A percentile compares a stretch with the other conserved stretches of the same genome.
phyloP scores from a whole-genome alignment of 1,139 yeast species.

The Yamadazyma atlantica region DNA sequence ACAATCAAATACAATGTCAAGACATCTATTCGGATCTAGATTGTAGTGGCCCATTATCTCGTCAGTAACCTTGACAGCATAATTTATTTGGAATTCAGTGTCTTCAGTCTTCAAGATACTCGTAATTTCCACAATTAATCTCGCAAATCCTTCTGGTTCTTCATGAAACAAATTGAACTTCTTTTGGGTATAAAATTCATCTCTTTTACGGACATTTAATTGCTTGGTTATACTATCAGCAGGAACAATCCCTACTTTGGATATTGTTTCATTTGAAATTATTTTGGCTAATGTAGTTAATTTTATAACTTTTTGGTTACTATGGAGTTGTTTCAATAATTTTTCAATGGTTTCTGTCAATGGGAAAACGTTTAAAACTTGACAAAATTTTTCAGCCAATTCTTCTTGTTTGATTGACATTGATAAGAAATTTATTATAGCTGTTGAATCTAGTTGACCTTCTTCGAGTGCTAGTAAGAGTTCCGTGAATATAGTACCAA shows the following conservation, averaged over 20 bases:
- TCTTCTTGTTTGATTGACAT: constrained; percentile 32
- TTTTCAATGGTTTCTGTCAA: constrained; percentile 25
- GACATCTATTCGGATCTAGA: constrained; percentile 71
- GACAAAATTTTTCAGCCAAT: constrained; percentile 41
- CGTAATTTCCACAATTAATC: constrained; percentile 55
- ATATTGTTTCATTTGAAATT: constrained; percentile 36
- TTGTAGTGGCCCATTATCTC: constrained; percentile 73
- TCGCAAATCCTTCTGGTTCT: constrained; percentile 79
- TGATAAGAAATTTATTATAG: constrained; percentile 27
- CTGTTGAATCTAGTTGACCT: constrained; percentile 21
- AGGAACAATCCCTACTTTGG: constrained; percentile 40
- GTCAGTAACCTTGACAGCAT: constrained; percentile 52
- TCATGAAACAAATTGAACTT: constrained; percentile 77
- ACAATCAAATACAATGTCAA: constrained; percentile 61
- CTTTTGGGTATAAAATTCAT: constrained; percentile 65
- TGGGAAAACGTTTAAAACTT: constrained; percentile 47
- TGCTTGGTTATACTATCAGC: constrained; percentile 35
- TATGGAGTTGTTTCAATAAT: constrained; percentile 27
- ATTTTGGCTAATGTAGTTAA: constrained; percentile 36
- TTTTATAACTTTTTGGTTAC: constrained; percentile 32
- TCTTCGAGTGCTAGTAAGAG: constrained; percentile 32
- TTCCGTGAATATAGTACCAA: constrained; percentile 31
- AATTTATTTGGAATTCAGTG: constrained; percentile 41
- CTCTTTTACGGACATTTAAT: constrained; percentile 46
- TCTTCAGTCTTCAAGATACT: constrained; percentile 42